Percentiles rank a stretch among this genome's conserved stretches.
Conservation (phyloP, 345 rosid genomes). For the Aegle marmelos region DNA sequence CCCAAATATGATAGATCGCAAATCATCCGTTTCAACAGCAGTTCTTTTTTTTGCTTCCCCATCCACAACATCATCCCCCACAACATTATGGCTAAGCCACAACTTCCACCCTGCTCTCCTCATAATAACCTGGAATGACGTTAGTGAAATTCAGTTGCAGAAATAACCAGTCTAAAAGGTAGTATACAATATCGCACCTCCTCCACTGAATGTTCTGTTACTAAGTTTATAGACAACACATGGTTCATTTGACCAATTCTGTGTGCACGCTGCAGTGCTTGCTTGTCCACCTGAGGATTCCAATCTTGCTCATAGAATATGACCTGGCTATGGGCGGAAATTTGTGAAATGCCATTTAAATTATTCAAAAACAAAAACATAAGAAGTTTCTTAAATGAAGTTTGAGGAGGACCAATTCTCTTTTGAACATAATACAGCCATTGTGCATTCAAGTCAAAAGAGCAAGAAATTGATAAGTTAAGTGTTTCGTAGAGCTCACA, state of each 20-base stretch:
- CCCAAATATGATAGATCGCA: slow-evolving; percentile 70
- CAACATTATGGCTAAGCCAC: slow-evolving; percentile 72
- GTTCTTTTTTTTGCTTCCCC: slow-evolving; percentile 47
- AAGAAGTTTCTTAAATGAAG: neutral
- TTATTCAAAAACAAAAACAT: neutral
- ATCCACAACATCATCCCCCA: slow-evolving; percentile 47
- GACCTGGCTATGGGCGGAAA: slow-evolving; percentile 46
- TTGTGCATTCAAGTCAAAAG: neutral
- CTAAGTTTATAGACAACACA: slow-evolving; percentile 78
- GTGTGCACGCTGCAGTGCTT: slow-evolving; percentile 91
- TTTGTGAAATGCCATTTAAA: neutral
- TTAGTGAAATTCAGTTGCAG: neutral
- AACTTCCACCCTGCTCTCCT: slow-evolving; percentile 75
- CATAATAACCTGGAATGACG: slow-evolving; percentile 61
- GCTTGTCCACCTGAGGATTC: slow-evolving; percentile 96
- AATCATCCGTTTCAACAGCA: slow-evolving; percentile 46
- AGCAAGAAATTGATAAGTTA: neutral
- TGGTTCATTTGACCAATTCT: slow-evolving; percentile 89
- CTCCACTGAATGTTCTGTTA: slow-evolving; percentile 63
- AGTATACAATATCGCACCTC: slow-evolving; percentile 47
- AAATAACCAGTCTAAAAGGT: neutral
- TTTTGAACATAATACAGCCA: neutral
- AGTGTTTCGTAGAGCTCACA: slow-evolving; percentile 36
- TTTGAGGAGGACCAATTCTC: neutral
- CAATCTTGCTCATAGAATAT: slow-evolving; percentile 94